A percentile compares a stretch with the other conserved stretches of the same genome.
phyloP scores from a whole-genome alignment of 1,284 basidiomycete species.

The Agroathelia rolfsii region DNA sequence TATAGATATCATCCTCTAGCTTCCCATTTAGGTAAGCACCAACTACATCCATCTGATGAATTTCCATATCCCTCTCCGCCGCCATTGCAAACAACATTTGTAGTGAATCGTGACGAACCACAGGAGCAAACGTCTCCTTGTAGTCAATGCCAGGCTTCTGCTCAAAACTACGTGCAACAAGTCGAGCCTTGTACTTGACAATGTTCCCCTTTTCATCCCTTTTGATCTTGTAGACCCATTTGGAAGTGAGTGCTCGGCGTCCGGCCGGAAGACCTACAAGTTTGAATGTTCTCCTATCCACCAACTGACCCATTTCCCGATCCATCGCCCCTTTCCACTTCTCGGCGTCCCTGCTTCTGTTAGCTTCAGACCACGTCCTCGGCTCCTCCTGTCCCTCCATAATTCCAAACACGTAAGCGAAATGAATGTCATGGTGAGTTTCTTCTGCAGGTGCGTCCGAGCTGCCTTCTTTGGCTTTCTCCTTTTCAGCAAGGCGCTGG shows the following conservation, averaged over 20 bases:
- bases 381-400: no score
- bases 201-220: slow-evolving; percentile 19
- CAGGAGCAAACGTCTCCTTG: slow-evolving; percentile 24
- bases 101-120: slow-evolving; percentile 17
- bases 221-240: slow-evolving; percentile 25
- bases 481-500: no score
- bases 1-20: slow-evolving; percentile 27
- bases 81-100: slow-evolving; percentile 21
- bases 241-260: slow-evolving; percentile 13
- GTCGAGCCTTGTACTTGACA: slow-evolving; percentile 25
- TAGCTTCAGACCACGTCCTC: no score
- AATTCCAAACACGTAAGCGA: no score
- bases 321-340: no score
- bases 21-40: slow-evolving; percentile 34
- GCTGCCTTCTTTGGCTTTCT: no score
- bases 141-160: slow-evolving; percentile 30
- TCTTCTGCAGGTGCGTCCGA: no score
- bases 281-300: no score
- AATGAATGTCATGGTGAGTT: no score
- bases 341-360: no score
- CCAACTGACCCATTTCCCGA: no score
- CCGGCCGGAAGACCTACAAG: slow-evolving; percentile 7
- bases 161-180: slow-evolving; percentile 31
- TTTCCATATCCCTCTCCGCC: slow-evolving; percentile 19
- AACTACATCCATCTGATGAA: slow-evolving; percentile 34